These are phyloP conservation scores for Modicella reniformis DNA, from an alignment of 371 early-diverging fungal genomes.

Conservation along the genomic window DNA sequence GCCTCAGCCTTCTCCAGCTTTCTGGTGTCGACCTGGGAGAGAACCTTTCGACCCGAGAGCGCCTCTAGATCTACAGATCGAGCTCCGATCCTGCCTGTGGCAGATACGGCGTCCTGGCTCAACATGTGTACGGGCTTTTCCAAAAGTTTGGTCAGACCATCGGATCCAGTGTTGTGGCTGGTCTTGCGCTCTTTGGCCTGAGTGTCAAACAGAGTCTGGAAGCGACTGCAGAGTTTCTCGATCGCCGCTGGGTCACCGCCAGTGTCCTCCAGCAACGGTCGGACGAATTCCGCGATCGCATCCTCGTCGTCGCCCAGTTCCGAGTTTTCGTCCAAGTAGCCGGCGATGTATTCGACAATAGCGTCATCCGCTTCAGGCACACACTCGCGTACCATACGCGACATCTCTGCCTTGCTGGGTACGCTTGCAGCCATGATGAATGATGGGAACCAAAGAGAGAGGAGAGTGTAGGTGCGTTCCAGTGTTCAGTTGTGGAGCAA, in stretches of 20 bases:
- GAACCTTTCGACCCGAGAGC: constrained; percentile 72
- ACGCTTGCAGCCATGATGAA: constrained; percentile 43
- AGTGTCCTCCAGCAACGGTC: constrained; percentile 86
- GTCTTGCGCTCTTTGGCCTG: constrained; percentile 48
- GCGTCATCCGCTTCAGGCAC: constrained; percentile 81
- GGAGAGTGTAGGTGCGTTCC: background rate
- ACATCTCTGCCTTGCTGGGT: constrained; percentile 53
- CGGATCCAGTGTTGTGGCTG: constrained; percentile 34
- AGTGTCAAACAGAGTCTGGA: constrained; percentile 65
- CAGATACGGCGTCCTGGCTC: constrained; percentile 63
- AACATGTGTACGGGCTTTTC: constrained; percentile 71
- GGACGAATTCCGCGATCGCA: constrained; percentile 84
- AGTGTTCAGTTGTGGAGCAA: background rate
- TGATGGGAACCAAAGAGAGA: background rate
- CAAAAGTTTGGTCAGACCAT: constrained; percentile 55
- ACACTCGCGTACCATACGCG: constrained; percentile 66
- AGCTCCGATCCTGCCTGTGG: constrained; percentile 61
- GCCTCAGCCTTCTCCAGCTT: constrained; percentile 94
- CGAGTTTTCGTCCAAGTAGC: constrained; percentile 83
- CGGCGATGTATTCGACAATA: constrained; percentile 82
- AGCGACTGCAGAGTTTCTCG: constrained; percentile 68
- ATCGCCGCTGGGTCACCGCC: constrained; percentile 73
- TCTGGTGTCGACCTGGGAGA: constrained; percentile 88
- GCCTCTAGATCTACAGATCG: constrained; percentile 73
- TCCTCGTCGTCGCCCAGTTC: constrained; percentile 74